phyloP scores from a whole-genome alignment of 768 basidiomycete species.

The Royoungia palumana region DNA sequence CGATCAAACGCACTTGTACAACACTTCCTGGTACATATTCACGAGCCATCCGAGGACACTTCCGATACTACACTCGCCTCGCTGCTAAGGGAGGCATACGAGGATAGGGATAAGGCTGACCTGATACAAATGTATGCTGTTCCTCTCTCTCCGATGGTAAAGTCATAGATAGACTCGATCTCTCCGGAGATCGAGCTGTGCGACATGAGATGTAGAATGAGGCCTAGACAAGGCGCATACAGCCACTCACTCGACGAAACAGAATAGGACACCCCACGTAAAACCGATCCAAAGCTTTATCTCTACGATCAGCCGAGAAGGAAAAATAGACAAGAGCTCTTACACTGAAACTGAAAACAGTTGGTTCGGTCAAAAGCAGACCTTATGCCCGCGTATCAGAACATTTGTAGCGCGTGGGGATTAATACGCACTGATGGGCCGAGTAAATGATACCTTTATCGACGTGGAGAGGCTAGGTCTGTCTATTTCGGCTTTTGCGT shows the following conservation, averaged over 20 bases:
- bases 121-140: conserved; percentile 55
- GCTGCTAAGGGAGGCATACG: background rate
- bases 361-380: conserved; percentile 49
- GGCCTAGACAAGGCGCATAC: background rate
- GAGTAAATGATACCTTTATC: conserved; percentile 66
- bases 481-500: conserved; percentile 62
- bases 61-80: conserved; percentile 44
- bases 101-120: conserved; percentile 33
- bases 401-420: background rate
- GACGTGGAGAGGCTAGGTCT: conserved; percentile 50
- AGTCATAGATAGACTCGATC: conserved; percentile 55
- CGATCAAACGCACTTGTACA: conserved; percentile 43
- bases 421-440: conserved; percentile 64
- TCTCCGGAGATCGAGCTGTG: conserved; percentile 53
- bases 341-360: conserved; percentile 72
- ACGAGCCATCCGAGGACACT: conserved; percentile 45
- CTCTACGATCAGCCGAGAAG: conserved; percentile 1
- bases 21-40: conserved; percentile 46
- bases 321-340: conserved; percentile 16
- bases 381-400: conserved; percentile 8
- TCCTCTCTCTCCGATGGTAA: conserved; percentile 58
- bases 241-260: conserved; percentile 52
- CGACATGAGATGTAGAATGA: conserved; percentile 2
- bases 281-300: conserved; percentile 68
- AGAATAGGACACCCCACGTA: conserved; percentile 73